Evolutionary conservation across 257 asterid genomes (phyloP), one percentile per base, ranked within the genome.

Genomic region (Fraxinus pennsylvanica): DNA sequence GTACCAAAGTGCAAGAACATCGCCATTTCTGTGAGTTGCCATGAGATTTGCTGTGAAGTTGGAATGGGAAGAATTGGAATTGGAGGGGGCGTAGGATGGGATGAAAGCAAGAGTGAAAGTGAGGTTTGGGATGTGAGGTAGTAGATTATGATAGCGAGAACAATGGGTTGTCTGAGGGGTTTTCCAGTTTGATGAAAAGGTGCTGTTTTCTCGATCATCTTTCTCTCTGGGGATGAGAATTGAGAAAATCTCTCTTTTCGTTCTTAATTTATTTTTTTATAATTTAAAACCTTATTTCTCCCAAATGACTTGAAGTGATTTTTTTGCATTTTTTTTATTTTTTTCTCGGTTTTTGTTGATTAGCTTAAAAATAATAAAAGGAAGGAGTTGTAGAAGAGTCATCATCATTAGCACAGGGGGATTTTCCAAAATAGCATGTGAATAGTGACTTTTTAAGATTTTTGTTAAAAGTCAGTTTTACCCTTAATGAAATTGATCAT

Each of bases 1-100:
- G 94, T 84, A 38, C 99, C 98, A 68, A 96, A 93, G 79, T 95
- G 99, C 7, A 95, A 79, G 88, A 95, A 95, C 65, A 95, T 43
- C 74, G 98, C 94, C 98, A 93, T 89, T 54, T 95, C 99, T 65
- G 96, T 45, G n/a, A 86, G 88, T 73, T 95, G 97, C 99, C 99
- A 95, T 87, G 94, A 88, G 78, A 95, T 84, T 74, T 95, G 99
- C 21, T 71, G 86, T 10, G 97, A 72, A 36, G 82, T 82, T 75
- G 99, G 99, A 70, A 95, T 90, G 2, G 99, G 98, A 10, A 92
- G 86, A 54, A 91, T 73, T 65, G 99, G 98, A 75, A 95, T 78
- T 73, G 99, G 99, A 14, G 99, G 97, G n/a, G 92, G 91, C 14
- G 74, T 82, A 45, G 83, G 92, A 15, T 35, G 80, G 22, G 84